phyloP scores from a whole-genome alignment of 2,329 filamentous ascomycete genomes.

The Pseudogymnoascus sp. region DNA sequence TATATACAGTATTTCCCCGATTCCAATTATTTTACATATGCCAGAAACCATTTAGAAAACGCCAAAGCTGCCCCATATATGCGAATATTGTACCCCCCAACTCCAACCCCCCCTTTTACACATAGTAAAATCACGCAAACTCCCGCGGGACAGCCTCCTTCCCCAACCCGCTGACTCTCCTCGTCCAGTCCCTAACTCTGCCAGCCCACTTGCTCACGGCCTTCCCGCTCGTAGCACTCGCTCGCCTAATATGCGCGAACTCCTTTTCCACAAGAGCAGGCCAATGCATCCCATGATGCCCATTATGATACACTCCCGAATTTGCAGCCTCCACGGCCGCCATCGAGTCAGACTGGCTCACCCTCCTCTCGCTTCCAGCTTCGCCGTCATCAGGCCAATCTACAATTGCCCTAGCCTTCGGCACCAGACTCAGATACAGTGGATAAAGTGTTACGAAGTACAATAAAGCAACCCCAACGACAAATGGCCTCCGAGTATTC shows the following conservation, averaged over 20 bases:
- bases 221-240: not conserved
- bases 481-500: not conserved
- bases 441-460: conserved; percentile 25
- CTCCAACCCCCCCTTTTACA: not conserved
- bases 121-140: not conserved
- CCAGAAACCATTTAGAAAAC: not conserved
- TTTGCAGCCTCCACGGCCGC: not conserved
- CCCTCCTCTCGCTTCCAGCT: not conserved
- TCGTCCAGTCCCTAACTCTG: not conserved
- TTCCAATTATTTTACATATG: not conserved
- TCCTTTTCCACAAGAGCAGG: not conserved
- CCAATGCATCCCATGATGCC: not conserved
- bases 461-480: conserved; percentile 24
- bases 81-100: not conserved
- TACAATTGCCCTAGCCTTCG: conserved; percentile 23
- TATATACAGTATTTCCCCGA: not conserved
- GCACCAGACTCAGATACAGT: conserved; percentile 24
- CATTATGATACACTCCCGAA: not conserved
- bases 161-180: conserved; percentile 1
- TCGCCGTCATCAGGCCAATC: conserved; percentile 17
- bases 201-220: not conserved
- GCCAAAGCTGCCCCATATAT: not conserved
- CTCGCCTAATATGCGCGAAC: not conserved
- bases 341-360: not conserved
- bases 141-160: not conserved